These are phyloP conservation scores for Onygenales sp. DNA, from an alignment of 2,329 filamentous ascomycete species.

Conservation along the genomic window DNA sequence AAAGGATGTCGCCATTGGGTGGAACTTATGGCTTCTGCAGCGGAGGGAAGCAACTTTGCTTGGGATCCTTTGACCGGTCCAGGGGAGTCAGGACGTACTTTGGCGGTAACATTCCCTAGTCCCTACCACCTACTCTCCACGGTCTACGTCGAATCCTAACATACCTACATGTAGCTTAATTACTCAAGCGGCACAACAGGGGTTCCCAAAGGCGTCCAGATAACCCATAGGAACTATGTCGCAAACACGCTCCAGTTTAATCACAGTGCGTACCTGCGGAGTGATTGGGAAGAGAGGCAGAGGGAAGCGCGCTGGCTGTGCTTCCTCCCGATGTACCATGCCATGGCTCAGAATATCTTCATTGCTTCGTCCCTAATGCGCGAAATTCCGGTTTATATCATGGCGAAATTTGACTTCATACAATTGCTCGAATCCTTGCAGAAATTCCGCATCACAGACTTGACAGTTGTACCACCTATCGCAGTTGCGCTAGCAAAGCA, in stretches of 20 bases:
- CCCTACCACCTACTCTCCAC: too few species aligned
- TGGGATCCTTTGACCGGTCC: constrained; percentile 45
- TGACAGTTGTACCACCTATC: constrained; percentile 65
- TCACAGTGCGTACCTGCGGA: constrained; percentile 37
- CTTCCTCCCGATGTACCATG: constrained; percentile 70
- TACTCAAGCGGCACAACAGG: constrained; percentile 69
- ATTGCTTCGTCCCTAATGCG: constrained; percentile 49
- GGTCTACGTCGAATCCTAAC: too few species aligned
- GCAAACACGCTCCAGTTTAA: constrained; percentile 57
- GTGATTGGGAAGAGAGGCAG: constrained; percentile 39
- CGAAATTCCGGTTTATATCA: constrained; percentile 63
- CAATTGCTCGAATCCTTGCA: constrained; percentile 61
- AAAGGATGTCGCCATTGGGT: constrained; percentile 53
- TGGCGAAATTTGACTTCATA: constrained; percentile 67
- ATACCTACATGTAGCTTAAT: constrained; percentile 44
- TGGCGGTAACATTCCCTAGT: constrained; percentile 31
- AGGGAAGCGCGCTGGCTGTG: constrained; percentile 44
- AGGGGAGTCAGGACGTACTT: constrained; percentile 35
- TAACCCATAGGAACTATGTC: constrained; percentile 68
- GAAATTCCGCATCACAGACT: constrained; percentile 56
- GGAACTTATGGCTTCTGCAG: constrained; percentile 44
- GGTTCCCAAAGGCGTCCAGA: constrained; percentile 73
- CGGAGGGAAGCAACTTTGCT: constrained; percentile 47
- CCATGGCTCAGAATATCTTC: constrained; percentile 63
- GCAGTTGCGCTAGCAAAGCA: constrained; percentile 64